Evolutionary conservation across 768 basidiomycete species (phyloP), one percentile per base, ranked within the genome.

Genomic region (Chiua virens): DNA sequence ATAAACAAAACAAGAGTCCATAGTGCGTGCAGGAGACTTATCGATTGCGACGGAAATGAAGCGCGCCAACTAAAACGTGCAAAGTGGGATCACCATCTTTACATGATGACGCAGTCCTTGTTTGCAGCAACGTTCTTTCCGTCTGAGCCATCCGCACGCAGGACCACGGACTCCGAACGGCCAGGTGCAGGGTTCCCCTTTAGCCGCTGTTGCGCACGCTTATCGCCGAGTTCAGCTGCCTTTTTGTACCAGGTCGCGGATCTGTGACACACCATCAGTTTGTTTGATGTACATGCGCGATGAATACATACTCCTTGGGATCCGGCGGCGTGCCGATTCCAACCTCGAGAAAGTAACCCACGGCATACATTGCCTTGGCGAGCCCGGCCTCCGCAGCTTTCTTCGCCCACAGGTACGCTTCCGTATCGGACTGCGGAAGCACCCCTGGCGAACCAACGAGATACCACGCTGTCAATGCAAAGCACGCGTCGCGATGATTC

Each of bases 391-490:
- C 95, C 17, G 94, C 95, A 21, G 97, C 94, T 63, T 86, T 94
- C 71, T 90, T 90, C 6, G 97, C 92, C 97, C 97, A 99, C 4
- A 99, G 75, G 71, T 85, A 98, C 11, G 97, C 97, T 65, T 99
- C 97, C 1, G 96, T 98, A 66, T 99, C 97, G 1, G 94, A 97
- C 65, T 99, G 97, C 1, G 97, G 96, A 15, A 99, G 80, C 2
- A 99, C 93, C 21, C 97, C 96, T 0, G 95, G 92, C 9, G 95
- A 98, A 42, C 97, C 97, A 53, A 98, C 96, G 56, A 99, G 86
- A 65, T 99, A 99, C 96, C 96, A 99, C 8, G 97, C 95, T 17
- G 97, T 98, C 37, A 99, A 78, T 1, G 97, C 96, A 64, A 98
- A 98, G 67, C 96, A 98, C 0, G 96, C 94, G 63, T 98, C 97